Evolutionary conservation across 495 filamentous ascomycete species (phyloP).

Genomic region (Aspergillus coremiiformis): DNA sequence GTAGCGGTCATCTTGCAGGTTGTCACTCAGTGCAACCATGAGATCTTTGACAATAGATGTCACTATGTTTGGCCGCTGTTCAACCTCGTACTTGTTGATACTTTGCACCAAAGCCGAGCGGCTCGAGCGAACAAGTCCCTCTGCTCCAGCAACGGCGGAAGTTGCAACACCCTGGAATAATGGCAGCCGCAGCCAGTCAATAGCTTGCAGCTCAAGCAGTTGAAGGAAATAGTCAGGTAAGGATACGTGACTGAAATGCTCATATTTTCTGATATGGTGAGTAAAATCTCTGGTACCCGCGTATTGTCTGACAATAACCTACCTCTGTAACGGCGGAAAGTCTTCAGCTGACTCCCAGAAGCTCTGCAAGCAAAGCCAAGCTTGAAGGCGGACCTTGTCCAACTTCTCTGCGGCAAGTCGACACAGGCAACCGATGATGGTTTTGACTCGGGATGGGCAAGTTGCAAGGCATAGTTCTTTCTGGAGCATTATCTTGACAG

Average conservation of each 20-base stretch:
- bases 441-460: conserved; percentile 18
- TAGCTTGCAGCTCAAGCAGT: conserved; percentile 28
- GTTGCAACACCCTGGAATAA: conserved; percentile 71
- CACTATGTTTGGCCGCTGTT: conserved; percentile 24
- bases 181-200: conserved; percentile 34
- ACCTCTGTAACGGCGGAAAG: conserved; percentile 33
- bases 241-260: conserved; percentile 41
- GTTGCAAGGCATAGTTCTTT: conserved; percentile 7
- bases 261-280: conserved; percentile 32
- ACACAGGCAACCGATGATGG: conserved; percentile 43
- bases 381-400: conserved; percentile 72
- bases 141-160: conserved; percentile 76
- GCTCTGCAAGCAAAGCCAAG: conserved; percentile 43
- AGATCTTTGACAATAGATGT: conserved; percentile 36
- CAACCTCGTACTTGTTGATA: conserved; percentile 32
- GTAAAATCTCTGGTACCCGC: not conserved
- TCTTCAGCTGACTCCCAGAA: conserved; percentile 31
- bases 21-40: conserved; percentile 34
- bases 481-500: conserved; percentile 35
- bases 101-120: conserved; percentile 57
- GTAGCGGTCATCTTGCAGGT: conserved; percentile 57
- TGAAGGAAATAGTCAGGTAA: conserved; percentile 38
- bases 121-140: conserved; percentile 68
- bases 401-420: conserved; percentile 79
- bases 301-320: not conserved